Percentiles rank a stretch among this genome's conserved stretches.
Evolutionary conservation across 2,329 filamentous ascomycete genomes (phyloP).

Genomic region (Phaeoacremonium minimum): DNA sequence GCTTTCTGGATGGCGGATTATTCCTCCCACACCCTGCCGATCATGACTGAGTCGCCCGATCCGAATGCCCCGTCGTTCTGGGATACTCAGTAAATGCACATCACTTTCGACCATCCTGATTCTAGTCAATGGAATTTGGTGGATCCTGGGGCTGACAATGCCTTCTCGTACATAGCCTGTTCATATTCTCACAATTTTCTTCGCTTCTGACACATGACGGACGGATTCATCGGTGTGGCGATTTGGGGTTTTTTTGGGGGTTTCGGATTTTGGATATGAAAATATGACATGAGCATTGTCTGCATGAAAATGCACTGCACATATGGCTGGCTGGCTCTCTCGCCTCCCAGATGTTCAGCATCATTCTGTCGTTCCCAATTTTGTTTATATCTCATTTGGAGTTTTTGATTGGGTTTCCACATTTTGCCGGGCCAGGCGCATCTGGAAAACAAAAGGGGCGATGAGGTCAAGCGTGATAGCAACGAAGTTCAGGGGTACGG

Average conservation of each 20-base stretch:
- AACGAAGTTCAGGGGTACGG: too few species aligned
- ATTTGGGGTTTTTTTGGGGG: background rate
- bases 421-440: too few species aligned
- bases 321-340: too few species aligned
- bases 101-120: background rate
- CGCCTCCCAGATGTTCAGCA: too few species aligned
- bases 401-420: background rate
- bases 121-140: too few species aligned
- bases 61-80: conserved; percentile 18
- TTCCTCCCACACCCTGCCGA: conserved; percentile 22
- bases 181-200: background rate
- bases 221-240: background rate
- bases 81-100: conserved; percentile 11
- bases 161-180: background rate
- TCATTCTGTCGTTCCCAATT: background rate
- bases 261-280: background rate
- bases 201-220: background rate
- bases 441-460: too few species aligned
- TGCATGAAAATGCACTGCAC: background rate
- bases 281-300: background rate
- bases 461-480: too few species aligned
- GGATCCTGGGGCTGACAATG: too few species aligned
- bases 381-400: too few species aligned
- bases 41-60: conserved; percentile 25
- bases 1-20: conserved; percentile 46